A percentile compares a stretch with the other conserved stretches of the same genome.
Evolutionary conservation across 1,139 yeast species (phyloP).

Genomic region (Zygotorulaspora mrakii): DNA sequence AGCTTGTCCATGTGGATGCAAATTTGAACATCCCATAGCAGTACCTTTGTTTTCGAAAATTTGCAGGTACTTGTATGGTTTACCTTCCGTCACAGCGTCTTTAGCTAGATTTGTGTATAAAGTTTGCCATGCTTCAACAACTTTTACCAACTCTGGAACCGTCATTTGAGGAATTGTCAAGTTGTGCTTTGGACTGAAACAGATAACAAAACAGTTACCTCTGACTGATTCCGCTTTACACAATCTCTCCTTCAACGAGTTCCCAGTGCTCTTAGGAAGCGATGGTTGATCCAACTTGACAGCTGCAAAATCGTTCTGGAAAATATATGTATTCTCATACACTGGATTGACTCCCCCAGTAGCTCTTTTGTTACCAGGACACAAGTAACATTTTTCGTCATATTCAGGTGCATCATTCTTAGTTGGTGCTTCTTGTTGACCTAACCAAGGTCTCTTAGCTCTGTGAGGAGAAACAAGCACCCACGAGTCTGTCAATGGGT

Average conservation of each 20-base stretch:
- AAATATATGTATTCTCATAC: conserved; percentile 55
- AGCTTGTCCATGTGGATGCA: conserved; percentile 79
- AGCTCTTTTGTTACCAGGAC: conserved; percentile 70
- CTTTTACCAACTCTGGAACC: conserved; percentile 42
- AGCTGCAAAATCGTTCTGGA: conserved; percentile 69
- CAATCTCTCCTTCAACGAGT: conserved; percentile 42
- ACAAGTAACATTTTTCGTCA: conserved; percentile 66
- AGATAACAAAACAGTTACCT: conserved; percentile 69
- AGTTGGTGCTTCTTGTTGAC: conserved; percentile 56
- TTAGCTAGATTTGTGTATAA: conserved; percentile 45
- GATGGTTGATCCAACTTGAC: conserved; percentile 58
- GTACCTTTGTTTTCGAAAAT: conserved; percentile 76
- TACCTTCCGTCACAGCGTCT: conserved; percentile 41
- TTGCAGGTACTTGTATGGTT: conserved; percentile 59
- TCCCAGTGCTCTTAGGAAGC: conserved; percentile 31
- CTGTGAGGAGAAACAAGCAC: conserved; percentile 75
- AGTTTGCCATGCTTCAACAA: conserved; percentile 58
- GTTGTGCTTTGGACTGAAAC: conserved; percentile 71
- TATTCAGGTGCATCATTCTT: conserved; percentile 48
- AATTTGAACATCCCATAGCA: conserved; percentile 81
- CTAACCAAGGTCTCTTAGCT: conserved; percentile 79
- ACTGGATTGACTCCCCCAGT: conserved; percentile 59
- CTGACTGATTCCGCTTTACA: conserved; percentile 57
- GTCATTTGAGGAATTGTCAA: conserved; percentile 65
- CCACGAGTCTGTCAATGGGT: conserved; percentile 61